These are phyloP conservation scores for Parietichytrium sp. DNA, from an alignment of 108 stramenopile species.

Conservation along the genomic window DNA sequence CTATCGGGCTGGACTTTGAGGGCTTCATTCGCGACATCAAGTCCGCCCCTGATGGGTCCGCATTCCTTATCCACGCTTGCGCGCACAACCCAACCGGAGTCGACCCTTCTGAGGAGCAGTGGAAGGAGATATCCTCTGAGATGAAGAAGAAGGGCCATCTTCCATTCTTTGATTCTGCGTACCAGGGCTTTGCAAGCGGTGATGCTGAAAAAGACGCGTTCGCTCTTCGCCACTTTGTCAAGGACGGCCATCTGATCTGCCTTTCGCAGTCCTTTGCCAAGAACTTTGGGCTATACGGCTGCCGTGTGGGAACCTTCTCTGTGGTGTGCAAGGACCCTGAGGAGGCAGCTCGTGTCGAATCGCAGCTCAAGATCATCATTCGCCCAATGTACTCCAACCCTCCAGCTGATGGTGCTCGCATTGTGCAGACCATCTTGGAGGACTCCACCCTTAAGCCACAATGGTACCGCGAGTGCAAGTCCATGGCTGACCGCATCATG, in stretches of 20 bases:
- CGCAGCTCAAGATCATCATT: slow-evolving; percentile 85
- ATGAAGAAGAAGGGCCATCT: slow-evolving; percentile 73
- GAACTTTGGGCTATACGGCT: slow-evolving; percentile 98
- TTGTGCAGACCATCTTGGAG: slow-evolving; percentile 84
- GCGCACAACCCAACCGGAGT: slow-evolving; percentile 99
- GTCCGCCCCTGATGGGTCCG: slow-evolving; percentile 74
- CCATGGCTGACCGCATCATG: slow-evolving; percentile 88
- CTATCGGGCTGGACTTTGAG: slow-evolving; percentile 78
- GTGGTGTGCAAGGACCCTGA: slow-evolving; percentile 76
- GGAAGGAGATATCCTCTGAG: slow-evolving; percentile 73
- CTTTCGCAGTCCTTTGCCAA: slow-evolving; percentile 95
- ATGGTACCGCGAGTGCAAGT: slow-evolving; percentile 81
- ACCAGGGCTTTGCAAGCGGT: slow-evolving; percentile 97
- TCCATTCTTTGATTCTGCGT: slow-evolving; percentile 93
- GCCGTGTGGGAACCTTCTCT: slow-evolving; percentile 86
- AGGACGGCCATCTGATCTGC: slow-evolving; percentile 77
- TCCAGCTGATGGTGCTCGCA: slow-evolving; percentile 86
- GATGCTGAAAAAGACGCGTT: slow-evolving; percentile 87
- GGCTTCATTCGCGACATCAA: slow-evolving; percentile 80
- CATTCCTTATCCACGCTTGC: slow-evolving; percentile 93
- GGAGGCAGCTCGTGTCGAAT: slow-evolving; percentile 76
- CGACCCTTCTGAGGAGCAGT: slow-evolving; percentile 87
- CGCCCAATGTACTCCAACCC: slow-evolving; percentile 96
- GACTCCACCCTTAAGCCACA: slow-evolving; percentile 71
- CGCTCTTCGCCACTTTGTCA: slow-evolving; percentile 82